Evolutionary conservation across 2,329 filamentous ascomycete species (phyloP).

Genomic region (Blumeria graminis): DNA sequence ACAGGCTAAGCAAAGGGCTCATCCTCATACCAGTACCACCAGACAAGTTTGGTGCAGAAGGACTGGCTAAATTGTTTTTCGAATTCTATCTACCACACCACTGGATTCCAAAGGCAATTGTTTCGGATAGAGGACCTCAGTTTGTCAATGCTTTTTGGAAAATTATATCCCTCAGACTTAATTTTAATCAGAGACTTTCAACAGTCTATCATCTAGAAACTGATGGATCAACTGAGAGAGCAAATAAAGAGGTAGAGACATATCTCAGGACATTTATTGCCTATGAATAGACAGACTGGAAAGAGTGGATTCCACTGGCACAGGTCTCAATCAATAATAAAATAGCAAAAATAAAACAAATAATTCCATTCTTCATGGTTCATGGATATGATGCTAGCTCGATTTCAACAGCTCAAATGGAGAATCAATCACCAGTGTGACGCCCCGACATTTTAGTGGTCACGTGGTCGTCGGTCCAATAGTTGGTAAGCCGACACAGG

Average conservation of each 20-base stretch:
- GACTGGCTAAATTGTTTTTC: background rate
- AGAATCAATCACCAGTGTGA: too few relatives aligned
- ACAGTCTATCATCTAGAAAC: background rate
- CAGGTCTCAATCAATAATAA: background rate
- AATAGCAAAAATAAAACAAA: background rate
- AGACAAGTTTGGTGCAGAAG: background rate
- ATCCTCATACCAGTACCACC: background rate
- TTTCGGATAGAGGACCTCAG: background rate
- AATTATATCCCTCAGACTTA: background rate
- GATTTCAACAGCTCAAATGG: background rate
- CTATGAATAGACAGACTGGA: background rate
- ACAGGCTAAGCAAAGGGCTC: background rate
- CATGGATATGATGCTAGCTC: background rate
- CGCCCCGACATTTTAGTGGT: too few relatives aligned
- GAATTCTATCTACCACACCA: background rate
- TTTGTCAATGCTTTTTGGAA: background rate
- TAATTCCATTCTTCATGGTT: background rate
- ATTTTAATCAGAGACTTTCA: background rate
- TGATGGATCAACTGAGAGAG: background rate
- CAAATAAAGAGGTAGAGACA: background rate
- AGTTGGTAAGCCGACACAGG: too few relatives aligned
- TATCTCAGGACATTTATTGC: background rate
- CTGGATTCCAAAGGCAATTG: background rate
- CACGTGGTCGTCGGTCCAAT: too few relatives aligned
- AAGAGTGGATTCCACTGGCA: background rate